phyloP scores from a whole-genome alignment of 768 basidiomycete species.

The Boletellus ananiceps region DNA sequence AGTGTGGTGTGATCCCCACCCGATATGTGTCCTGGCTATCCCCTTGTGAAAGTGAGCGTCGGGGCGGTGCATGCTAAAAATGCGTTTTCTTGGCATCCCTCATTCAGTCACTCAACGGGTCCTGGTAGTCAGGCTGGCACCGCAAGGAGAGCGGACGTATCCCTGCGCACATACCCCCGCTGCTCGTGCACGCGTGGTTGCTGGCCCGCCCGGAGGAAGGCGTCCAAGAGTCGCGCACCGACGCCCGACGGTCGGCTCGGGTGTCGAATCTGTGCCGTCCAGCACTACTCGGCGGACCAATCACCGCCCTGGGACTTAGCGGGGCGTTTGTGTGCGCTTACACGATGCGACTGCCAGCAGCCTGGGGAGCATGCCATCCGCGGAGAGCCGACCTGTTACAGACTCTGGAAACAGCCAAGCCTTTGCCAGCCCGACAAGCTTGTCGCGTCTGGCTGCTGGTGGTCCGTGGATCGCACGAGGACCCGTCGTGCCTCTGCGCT shows the following conservation, averaged over 20 bases:
- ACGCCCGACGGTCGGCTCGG: not conserved
- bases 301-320: no score
- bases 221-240: not conserved
- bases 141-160: constrained; percentile 14
- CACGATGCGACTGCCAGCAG: no score
- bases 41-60: constrained; percentile 16
- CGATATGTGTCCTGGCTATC: constrained; percentile 15
- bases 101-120: constrained; percentile 7
- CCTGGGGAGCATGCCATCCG: no score
- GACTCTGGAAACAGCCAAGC: no score
- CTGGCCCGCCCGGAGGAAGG: constrained; percentile 6
- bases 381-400: no score
- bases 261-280: no score
- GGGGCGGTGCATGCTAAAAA: constrained; percentile 26
- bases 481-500: no score
- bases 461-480: no score
- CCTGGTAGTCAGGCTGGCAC: constrained; percentile 14
- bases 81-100: constrained; percentile 19
- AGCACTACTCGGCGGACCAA: no score
- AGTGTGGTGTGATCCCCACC: constrained; percentile 8
- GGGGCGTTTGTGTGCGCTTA: no score
- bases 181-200: not conserved
- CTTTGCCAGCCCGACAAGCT: no score
- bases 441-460: no score
- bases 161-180: constrained; percentile 4